Evolutionary conservation across 768 basidiomycete species (phyloP).

Genomic region (Russula compacta): DNA sequence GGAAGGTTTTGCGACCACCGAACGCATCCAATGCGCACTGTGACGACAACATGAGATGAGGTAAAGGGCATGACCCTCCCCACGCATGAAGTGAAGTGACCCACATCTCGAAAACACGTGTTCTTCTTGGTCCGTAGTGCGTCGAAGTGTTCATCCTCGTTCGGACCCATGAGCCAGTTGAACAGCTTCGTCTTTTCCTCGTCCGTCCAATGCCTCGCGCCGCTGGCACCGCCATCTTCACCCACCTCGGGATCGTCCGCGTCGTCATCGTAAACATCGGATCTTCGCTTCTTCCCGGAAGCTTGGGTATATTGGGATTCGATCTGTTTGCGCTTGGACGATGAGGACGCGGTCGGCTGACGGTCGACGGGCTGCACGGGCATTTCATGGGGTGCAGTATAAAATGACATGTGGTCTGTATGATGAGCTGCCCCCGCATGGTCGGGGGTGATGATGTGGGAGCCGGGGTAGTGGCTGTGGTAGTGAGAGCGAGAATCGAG

Average conservation of each 20-base stretch:
- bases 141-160: conserved; percentile 72
- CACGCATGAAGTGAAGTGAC: neutral
- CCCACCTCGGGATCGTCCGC: conserved; percentile 21
- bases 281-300: conserved; percentile 17
- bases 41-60: neutral
- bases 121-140: conserved; percentile 72
- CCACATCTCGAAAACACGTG: conserved; percentile 70
- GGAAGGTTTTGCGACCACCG: conserved; percentile 69
- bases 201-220: conserved; percentile 80
- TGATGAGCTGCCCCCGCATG: conserved; percentile 18
- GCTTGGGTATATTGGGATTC: conserved; percentile 12
- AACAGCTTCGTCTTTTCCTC: conserved; percentile 75
- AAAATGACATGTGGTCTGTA: conserved; percentile 18
- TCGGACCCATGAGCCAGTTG: conserved; percentile 64
- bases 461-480: conserved; percentile 16
- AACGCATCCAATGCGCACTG: conserved; percentile 69
- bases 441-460: conserved; percentile 18
- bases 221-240: conserved; percentile 27
- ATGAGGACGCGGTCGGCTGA: conserved; percentile 9
- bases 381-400: conserved; percentile 16
- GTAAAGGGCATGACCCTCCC: neutral
- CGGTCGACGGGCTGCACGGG: conserved; percentile 17
- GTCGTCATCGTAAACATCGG: conserved; percentile 18
- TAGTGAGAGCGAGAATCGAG: conserved; percentile 21
- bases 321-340: conserved; percentile 20